Evolutionary conservation across 352 stramenopile species (phyloP).

Genomic region (Phytophthora nicotianae): DNA sequence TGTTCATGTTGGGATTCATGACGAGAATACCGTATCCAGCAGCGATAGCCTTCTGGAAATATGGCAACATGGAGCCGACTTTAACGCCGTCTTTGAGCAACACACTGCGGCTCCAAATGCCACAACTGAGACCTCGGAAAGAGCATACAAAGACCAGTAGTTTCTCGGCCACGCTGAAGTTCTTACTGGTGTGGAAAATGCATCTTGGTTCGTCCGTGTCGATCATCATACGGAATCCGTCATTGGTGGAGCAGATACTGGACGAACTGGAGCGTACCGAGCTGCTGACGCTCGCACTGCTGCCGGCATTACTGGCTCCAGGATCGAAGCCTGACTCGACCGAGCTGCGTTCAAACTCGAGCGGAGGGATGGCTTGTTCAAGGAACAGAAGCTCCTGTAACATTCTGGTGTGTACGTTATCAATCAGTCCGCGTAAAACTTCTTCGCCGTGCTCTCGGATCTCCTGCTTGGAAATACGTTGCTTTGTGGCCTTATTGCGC

Average conservation of each 20-base stretch:
- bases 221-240: constrained; percentile 85
- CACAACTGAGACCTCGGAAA: constrained; percentile 75
- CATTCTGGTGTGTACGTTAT: constrained; percentile 80
- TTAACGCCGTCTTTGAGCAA: constrained; percentile 86
- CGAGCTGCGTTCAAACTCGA: constrained; percentile 62
- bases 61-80: constrained; percentile 91
- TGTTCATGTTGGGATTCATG: constrained; percentile 93
- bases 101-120: constrained; percentile 89
- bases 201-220: constrained; percentile 78
- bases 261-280: constrained; percentile 74
- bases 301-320: constrained; percentile 38
- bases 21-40: constrained; percentile 87
- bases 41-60: constrained; percentile 76
- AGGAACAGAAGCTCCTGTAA: constrained; percentile 80
- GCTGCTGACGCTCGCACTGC: constrained; percentile 29
- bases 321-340: constrained; percentile 57
- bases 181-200: constrained; percentile 83
- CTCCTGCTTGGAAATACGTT: constrained; percentile 73
- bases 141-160: constrained; percentile 86
- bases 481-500: constrained; percentile 45
- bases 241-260: constrained; percentile 82
- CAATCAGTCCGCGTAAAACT: constrained; percentile 71
- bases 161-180: constrained; percentile 79
- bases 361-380: constrained; percentile 76
- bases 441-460: constrained; percentile 74